Base-by-base conservation (phyloP, 306 rosid genomes). In the Macrotyloma uniflorum region DNA sequence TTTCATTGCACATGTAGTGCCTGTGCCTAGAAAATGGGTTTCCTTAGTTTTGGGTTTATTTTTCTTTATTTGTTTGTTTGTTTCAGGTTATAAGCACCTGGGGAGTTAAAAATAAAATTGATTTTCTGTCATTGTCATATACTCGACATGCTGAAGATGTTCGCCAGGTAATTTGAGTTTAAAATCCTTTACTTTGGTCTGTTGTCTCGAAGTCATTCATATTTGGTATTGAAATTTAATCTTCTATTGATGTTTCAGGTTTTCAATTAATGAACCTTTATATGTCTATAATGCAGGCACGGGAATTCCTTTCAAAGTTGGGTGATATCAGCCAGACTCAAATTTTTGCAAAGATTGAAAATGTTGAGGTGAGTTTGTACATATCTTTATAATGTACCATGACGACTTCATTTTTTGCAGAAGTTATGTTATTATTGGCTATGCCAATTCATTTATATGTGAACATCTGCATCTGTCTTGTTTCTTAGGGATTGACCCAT, bases 261-360 rank as follows among this genome's bases (percentile, higher is more conserved):
- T 49, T 67, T 64, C 47, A 75, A 70, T 67, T 74, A 67, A 43
- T 46, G 32, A 26, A 70, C 14, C 10, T 42, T 18, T 72, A 49
- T 71, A 23, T 70, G 72, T 70, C 80, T 76, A 61, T 68, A 68
- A 61, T 82, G 77, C 84, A 94, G 98, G 96, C 98, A 40, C 97
- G 96, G 14, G 89, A 87, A n/a, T 94, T 92, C 76, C 89, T 94
- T 81, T 94, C 96, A 16, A 85, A 85, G 61, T 84, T 89, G 54
- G 94, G 97, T 5, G 89, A 82, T 75, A 87, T 94, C 82, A 86
- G 81, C 54, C 90, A 88, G 82, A 90, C 98, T 74, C 98, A 94
- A 79, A 92, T 94, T 80, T 90, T 90, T 75, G 98, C 98, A 0
- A 94, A 94, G 89, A 94, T 94, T 72, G 98, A 94, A 87, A 92